Conservation (phyloP, 139 green algal species). For the Coccomyxa sp. region DNA sequence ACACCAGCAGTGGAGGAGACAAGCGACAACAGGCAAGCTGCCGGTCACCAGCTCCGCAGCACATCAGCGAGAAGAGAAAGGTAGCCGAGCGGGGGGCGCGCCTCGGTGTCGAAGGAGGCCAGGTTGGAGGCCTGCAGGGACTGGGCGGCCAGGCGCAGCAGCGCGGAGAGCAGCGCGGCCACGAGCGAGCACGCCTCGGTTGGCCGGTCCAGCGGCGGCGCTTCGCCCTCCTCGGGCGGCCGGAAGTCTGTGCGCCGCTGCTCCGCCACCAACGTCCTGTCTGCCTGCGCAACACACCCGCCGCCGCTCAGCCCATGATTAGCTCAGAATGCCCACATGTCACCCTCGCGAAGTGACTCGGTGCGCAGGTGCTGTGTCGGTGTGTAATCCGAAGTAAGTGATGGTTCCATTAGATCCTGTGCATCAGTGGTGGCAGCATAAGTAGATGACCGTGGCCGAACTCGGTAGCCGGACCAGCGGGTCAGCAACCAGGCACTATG, state of each 20-base stretch:
- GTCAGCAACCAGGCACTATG: no score
- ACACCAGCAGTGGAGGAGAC: not conserved
- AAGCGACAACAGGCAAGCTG: not conserved
- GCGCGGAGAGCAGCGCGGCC: conserved; percentile 34
- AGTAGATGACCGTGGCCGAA: no score
- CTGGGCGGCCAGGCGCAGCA: conserved; percentile 17
- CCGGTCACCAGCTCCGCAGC: not conserved
- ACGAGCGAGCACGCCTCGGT: conserved; percentile 49
- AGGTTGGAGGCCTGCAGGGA: conserved; percentile 52
- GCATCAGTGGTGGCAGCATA: no score
- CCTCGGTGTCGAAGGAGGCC: conserved; percentile 45
- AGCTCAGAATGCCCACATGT: not conserved
- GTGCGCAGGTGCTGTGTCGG: no score
- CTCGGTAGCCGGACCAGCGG: no score
- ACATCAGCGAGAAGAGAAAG: not conserved
- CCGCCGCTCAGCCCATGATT: not conserved
- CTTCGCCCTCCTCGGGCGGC: conserved; percentile 30
- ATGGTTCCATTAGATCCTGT: no score
- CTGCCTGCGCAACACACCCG: conserved; percentile 23
- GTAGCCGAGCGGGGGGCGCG: not conserved
- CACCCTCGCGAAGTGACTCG: no score
- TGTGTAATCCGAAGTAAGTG: no score
- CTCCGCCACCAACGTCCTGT: conserved; percentile 43
- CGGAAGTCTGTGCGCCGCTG: conserved; percentile 55
- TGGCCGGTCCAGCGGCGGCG: conserved; percentile 43